These are phyloP conservation scores for Pseudogymnoascus sp. DNA, from an alignment of 2,329 filamentous ascomycete species.

Conservation along the genomic window DNA sequence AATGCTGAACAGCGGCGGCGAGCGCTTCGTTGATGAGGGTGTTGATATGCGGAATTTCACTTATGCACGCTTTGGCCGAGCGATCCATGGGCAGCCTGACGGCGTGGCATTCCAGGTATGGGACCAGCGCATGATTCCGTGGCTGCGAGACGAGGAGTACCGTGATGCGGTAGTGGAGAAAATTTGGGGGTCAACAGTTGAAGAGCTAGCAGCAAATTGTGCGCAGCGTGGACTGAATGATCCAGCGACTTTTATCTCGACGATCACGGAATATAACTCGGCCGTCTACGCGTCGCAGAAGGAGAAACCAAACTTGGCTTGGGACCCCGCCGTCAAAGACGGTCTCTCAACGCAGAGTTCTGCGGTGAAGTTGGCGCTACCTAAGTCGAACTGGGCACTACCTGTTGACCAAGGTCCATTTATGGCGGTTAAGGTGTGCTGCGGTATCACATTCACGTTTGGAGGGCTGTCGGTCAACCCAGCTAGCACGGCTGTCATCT, in stretches of 20 bases:
- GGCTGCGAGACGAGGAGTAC: conserved; percentile 56
- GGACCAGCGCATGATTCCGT: conserved; percentile 44
- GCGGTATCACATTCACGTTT: conserved; percentile 62
- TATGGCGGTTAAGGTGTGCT: conserved; percentile 54
- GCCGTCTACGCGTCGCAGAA: conserved; percentile 41
- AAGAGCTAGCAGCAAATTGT: conserved; percentile 47
- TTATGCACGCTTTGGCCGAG: conserved; percentile 56
- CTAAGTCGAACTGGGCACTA: conserved; percentile 61
- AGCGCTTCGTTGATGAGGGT: conserved; percentile 60
- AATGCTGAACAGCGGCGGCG: conserved; percentile 52
- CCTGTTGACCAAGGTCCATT: conserved; percentile 50
- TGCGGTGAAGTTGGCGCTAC: conserved; percentile 33
- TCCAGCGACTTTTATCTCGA: conserved; percentile 40
- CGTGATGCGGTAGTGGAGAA: conserved; percentile 45
- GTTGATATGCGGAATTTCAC: conserved; percentile 59
- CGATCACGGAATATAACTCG: conserved; percentile 48
- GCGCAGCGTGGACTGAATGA: conserved; percentile 38
- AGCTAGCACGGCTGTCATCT: conserved; percentile 35
- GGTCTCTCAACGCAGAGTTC: conserved; percentile 52
- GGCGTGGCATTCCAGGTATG: conserved; percentile 57
- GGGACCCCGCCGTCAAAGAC: conserved; percentile 54
- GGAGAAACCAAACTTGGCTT: conserved; percentile 39
- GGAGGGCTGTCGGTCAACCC: conserved; percentile 41
- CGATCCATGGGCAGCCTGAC: conserved; percentile 51
- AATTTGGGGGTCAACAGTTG: conserved; percentile 26